Base-by-base conservation (phyloP, 495 filamentous ascomycete species). In the Penicillium canescens region DNA sequence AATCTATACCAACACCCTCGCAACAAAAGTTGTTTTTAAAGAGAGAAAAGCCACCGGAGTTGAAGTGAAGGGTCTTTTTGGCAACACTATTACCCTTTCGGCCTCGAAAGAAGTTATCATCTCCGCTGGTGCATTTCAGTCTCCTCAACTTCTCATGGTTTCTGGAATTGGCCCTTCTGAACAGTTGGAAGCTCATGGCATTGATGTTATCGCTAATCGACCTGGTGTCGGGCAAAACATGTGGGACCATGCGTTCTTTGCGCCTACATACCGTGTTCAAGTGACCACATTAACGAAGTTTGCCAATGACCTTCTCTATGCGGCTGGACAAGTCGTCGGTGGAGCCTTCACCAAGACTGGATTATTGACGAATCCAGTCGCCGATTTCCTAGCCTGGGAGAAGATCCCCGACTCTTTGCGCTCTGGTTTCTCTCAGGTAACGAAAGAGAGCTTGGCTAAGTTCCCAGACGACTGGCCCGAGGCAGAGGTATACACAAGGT, bases 391-490 rank as follows among this genome's bases (percentile, higher is more conserved):
- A 13, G 78, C 62, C 3, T 82, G 67, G 62, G 80, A 83, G 58
- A 82, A 82, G 52, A 59, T 80, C n/a, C 79, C 78, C 1, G 21
- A 62, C 0, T 23, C 33, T 3, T 42, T 70, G 9, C 67, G 74
- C 21, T 35, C 45, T 1, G 50, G 36, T 2, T 62, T 75, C 31
- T 56, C 56, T 6, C 48, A 57, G 21, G n/a, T 14, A 2, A 68
- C 72, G 0, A 34, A 52, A 10, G 21, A 24, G 0, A 57, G 63
- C 36, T 61, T 83, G 2, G 39, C 59, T 6, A 16, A 47, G 14
- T 79, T 79, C 40, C 71, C 81, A 0, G 44, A 50, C 0, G 81
- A 86, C 59, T 86, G 82, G 82, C 84, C 83, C 5, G 83, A 86
- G 38, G 60, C 82, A 10, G 82, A 86, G 63, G 60, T 52, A 71